Conservation (phyloP, 495 filamentous ascomycete species). For the Xylaria nigripes region DNA sequence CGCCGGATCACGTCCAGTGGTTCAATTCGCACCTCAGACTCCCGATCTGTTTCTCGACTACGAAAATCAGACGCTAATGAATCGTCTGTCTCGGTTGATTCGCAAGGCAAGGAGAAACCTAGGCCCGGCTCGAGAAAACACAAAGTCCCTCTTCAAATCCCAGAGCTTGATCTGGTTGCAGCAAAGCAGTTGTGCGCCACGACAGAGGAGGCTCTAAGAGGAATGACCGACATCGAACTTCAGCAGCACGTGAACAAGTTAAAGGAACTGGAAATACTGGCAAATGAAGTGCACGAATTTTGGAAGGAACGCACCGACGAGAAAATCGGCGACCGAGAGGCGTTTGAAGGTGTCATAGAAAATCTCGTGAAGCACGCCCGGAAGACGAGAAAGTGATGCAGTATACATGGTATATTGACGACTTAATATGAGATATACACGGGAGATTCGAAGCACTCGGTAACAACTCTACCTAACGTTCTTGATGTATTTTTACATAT, state of each 20-base stretch:
- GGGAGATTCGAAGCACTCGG: too few species aligned
- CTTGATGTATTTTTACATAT: too few species aligned
- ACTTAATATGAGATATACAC: constrained; percentile 3
- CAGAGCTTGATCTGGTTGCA: constrained; percentile 67
- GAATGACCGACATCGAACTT: constrained; percentile 70
- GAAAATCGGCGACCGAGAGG: constrained; percentile 82
- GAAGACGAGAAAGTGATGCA: constrained; percentile 65
- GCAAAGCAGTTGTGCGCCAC: constrained; percentile 73
- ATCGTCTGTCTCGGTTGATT: constrained; percentile 50
- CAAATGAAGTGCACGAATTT: constrained; percentile 72
- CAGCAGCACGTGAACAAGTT: constrained; percentile 62
- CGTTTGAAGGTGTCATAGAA: constrained; percentile 96
- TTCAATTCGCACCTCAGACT: constrained; percentile 41
- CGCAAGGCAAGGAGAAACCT: constrained; percentile 36
- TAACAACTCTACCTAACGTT: too few species aligned
- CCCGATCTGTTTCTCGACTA: constrained; percentile 41
- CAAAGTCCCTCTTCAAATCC: constrained; percentile 57
- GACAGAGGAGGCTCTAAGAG: constrained; percentile 69
- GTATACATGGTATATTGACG: constrained; percentile 7
- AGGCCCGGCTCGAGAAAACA: constrained; percentile 35
- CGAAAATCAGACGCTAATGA: constrained; percentile 45
- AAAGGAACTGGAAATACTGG: constrained; percentile 55
- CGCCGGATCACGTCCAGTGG: constrained; percentile 50
- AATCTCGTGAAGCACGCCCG: constrained; percentile 93
- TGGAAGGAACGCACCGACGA: constrained; percentile 83